Conservation (phyloP, 768 basidiomycete genomes). For the Boletus tylopilopsis region DNA sequence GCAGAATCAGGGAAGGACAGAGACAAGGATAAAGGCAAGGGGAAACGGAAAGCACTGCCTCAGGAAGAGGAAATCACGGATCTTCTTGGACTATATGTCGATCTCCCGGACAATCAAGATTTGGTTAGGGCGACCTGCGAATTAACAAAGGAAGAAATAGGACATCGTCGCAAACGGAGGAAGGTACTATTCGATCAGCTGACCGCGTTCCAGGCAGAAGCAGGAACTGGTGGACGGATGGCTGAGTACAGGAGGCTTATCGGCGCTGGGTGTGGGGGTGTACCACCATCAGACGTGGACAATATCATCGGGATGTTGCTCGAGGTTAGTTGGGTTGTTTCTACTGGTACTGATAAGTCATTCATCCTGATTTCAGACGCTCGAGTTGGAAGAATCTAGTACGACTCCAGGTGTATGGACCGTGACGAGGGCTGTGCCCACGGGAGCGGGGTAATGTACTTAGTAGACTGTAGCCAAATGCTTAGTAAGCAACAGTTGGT, state of each 20-base stretch:
- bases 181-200: conserved; percentile 70
- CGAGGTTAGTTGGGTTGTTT: conserved; percentile 52
- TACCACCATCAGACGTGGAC: conserved; percentile 85
- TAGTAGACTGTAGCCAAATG: too few species aligned
- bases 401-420: conserved; percentile 46
- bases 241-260: conserved; percentile 86
- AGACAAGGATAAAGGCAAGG: conserved; percentile 48
- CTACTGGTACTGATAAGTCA: neutral
- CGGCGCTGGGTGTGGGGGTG: conserved; percentile 84
- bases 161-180: conserved; percentile 62
- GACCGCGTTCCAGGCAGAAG: conserved; percentile 81
- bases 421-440: conserved; percentile 24
- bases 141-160: conserved; percentile 59
- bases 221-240: conserved; percentile 88
- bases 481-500: conserved; percentile 19
- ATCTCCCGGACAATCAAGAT: conserved; percentile 56
- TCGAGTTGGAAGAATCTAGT: conserved; percentile 79
- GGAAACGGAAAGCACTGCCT: conserved; percentile 50
- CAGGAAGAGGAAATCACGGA: conserved; percentile 62
- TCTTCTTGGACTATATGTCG: conserved; percentile 52
- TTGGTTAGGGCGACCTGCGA: conserved; percentile 55
- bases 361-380: conserved; percentile 45
- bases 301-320: conserved; percentile 78
- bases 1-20: conserved; percentile 33
- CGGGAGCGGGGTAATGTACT: conserved; percentile 21